Evolutionary conservation across 768 basidiomycete genomes (phyloP), one percentile per base, ranked within the genome.

Genomic region (Cyclocybe aegerita): DNA sequence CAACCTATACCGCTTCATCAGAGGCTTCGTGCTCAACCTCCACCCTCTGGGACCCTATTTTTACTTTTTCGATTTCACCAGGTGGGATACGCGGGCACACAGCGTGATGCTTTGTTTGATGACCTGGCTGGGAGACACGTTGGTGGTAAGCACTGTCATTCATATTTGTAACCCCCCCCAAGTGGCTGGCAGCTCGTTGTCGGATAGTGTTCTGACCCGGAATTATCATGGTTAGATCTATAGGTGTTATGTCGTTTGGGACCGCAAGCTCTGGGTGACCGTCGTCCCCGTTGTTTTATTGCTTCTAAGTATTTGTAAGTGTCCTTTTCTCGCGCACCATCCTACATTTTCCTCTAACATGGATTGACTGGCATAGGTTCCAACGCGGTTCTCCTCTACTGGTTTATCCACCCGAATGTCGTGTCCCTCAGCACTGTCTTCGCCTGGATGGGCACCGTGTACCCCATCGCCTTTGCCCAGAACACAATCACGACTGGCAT

Each of bases 401-500:
- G 54, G 54, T 58, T 54, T 15, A 57, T 54, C 4, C 59, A 62
- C 41, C 61, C 60, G 12, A 40, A 43, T 5, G 23, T 40, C 14
- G 47, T 53, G 34, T 48, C 57, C 12, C 46, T 32, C 10, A 11
- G 23, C 9, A 35, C 29, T n/a, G 37, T 56, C 7, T 23, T 57
- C 6, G 50, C 35, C 33, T 60, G 56, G 59, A 50, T 60, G 49
- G 49, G 48, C 8, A 58, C 60, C 1, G 45, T 61, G 6, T 61
- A 61, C 43, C 60, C 60, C 9, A 53, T 61, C 31, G 60, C 57
- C 4, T 56, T 59, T n/a, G 52, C 48, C 0, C 62, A 65, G 37
- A 65, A 65, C 39, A 56, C 57, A 12, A 52, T 64, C 9, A 64
- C 64, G 16, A 65, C 64, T 7, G 62, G 61, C 4, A 55, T 64